Percentiles rank a stretch among this genome's conserved stretches.
Conservation (phyloP, 495 filamentous ascomycete genomes). For the Choiromyces venosus region DNA sequence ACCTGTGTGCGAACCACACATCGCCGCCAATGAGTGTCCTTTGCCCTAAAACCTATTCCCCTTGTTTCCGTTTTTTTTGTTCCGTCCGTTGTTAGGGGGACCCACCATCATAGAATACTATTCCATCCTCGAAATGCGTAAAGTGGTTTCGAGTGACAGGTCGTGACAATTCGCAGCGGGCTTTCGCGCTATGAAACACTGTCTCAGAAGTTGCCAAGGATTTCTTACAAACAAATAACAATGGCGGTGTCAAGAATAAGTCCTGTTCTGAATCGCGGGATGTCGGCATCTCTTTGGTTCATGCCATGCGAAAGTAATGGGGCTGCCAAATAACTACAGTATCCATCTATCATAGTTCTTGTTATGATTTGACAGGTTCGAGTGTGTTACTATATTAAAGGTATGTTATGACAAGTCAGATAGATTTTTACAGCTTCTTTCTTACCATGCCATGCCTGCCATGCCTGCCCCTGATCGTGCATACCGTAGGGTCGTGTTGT, state of each 20-base stretch:
- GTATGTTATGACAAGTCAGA: neutral
- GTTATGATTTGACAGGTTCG: no score
- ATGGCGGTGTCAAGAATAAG: neutral
- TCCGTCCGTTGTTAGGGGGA: no score
- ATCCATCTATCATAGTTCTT: no score
- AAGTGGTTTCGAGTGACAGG: neutral
- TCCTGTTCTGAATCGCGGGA: neutral
- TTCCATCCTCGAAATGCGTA: neutral
- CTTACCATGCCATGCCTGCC: neutral
- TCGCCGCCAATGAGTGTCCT: no score
- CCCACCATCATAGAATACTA: no score
- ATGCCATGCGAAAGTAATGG: neutral
- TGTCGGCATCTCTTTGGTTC: neutral
- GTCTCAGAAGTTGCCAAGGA: neutral
- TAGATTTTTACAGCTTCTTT: neutral
- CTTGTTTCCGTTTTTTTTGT: no score
- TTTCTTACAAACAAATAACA: neutral
- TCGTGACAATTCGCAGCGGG: neutral
- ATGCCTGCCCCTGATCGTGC: neutral
- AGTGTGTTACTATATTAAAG: no score
- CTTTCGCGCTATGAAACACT: neutral
- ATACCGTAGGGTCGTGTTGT: no score
- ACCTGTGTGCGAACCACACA: no score
- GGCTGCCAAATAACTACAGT: neutral
- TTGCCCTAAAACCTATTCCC: no score